phyloP scores from a whole-genome alignment of 208 protist genomes.

The Trypanosoma caninum region DNA sequence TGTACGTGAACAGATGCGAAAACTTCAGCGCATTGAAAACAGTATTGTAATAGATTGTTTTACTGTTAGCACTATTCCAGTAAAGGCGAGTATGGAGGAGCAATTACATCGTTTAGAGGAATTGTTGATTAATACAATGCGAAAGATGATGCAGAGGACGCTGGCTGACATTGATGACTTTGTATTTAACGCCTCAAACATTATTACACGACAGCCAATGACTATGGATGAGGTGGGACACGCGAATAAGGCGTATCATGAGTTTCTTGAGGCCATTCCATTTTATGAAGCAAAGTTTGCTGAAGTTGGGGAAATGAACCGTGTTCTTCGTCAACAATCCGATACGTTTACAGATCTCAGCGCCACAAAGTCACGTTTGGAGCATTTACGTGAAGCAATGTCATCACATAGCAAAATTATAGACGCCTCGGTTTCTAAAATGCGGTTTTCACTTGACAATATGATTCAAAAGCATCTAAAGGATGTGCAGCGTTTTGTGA shows the following conservation, averaged over 20 bases:
- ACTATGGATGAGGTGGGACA: constrained; percentile 92
- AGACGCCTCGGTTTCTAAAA: constrained; percentile 82
- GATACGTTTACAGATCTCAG: constrained; percentile 77
- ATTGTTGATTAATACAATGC: constrained; percentile 83
- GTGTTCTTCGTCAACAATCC: constrained; percentile 72
- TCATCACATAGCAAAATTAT: constrained; percentile 90
- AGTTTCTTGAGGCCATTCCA: constrained; percentile 54
- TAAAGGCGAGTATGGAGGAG: constrained; percentile 93
- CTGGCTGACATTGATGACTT: constrained; percentile 86
- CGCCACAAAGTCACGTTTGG: constrained; percentile 85
- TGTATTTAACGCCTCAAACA: constrained; percentile 81
- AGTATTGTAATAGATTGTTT: constrained; percentile 93
- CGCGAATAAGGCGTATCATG: constrained; percentile 77
- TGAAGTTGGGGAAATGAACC: constrained; percentile 82
- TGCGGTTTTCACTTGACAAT: constrained; percentile 78
- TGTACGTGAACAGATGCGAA: constrained; percentile 82
- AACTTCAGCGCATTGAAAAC: constrained; percentile 89
- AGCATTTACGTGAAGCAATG: constrained; percentile 89
- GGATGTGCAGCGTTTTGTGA: constrained; percentile 87
- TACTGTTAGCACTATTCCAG: constrained; percentile 84
- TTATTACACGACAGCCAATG: constrained; percentile 86
- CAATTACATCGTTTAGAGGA: constrained; percentile 90
- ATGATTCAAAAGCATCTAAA: constrained; percentile 88
- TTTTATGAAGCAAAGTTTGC: constrained; percentile 61
- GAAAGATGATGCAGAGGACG: constrained; percentile 57